Evolutionary conservation across 2,329 filamentous ascomycete genomes (phyloP).

Genomic region (Phaeoacremonium minimum): DNA sequence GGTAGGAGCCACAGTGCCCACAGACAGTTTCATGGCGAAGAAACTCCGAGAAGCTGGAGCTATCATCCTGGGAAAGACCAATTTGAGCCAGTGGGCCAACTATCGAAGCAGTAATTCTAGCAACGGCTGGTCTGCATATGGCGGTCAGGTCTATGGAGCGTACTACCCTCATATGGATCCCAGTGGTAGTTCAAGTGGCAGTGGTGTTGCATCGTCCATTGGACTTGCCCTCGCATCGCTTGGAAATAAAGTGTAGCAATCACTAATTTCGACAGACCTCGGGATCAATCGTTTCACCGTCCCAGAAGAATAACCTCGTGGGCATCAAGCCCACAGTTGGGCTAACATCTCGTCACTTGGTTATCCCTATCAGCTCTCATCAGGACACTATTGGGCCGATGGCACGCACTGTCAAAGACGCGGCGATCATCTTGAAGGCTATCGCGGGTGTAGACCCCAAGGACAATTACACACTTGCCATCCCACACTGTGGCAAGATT

Average conservation of each 20-base stretch:
- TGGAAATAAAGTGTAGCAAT: slow-evolving; percentile 3
- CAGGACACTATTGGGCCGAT: slow-evolving; percentile 64
- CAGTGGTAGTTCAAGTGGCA: slow-evolving; percentile 56
- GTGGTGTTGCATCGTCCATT: slow-evolving; percentile 53
- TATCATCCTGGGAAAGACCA: slow-evolving; percentile 61
- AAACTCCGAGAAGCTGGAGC: slow-evolving; percentile 56
- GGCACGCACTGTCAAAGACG: slow-evolving; percentile 48
- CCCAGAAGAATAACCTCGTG: slow-evolving; percentile 4
- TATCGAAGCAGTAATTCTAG: slow-evolving; percentile 51
- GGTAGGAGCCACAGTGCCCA: slow-evolving; percentile 46
- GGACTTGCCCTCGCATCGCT: slow-evolving; percentile 50
- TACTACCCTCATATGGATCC: slow-evolving; percentile 61
- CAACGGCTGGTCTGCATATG: slow-evolving; percentile 62
- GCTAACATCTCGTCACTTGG: slow-evolving; percentile 53
- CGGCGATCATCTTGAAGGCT: slow-evolving; percentile 21
- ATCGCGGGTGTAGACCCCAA: slow-evolving; percentile 35
- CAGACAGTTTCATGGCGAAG: slow-evolving; percentile 51
- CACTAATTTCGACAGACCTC: slow-evolving; percentile 1
- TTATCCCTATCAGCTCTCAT: slow-evolving; percentile 58
- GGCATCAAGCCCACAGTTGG: slow-evolving; percentile 59
- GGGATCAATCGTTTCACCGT: slow-evolving; percentile 5
- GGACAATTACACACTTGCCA: slow-evolving; percentile 51
- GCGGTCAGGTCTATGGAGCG: slow-evolving; percentile 57
- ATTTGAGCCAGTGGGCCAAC: slow-evolving; percentile 61
- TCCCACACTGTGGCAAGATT: slow-evolving; percentile 28